Evolutionary conservation across 441 rosid species (phyloP).

Genomic region (Pelargonium australe): DNA sequence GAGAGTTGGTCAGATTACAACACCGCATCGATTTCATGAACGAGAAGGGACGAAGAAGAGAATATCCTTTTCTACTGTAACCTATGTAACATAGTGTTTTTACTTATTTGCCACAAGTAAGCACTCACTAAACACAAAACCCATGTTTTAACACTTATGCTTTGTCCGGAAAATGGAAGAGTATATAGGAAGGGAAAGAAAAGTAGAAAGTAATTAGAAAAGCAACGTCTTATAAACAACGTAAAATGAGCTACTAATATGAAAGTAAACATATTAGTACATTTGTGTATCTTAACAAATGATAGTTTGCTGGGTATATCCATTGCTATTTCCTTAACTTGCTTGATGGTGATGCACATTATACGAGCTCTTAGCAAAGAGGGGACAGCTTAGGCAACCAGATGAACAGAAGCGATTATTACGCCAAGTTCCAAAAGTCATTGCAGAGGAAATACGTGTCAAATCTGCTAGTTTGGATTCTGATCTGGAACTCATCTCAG

Average conservation of each 20-base stretch:
- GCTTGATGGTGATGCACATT: conserved; percentile 21
- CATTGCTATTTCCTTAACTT: conserved; percentile 23
- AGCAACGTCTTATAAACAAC: too few relatives aligned
- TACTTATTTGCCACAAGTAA: neutral
- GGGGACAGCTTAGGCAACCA: conserved; percentile 40
- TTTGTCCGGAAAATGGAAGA: too few relatives aligned
- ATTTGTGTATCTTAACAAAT: conserved; percentile 1
- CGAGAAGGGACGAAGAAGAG: conserved; percentile 52
- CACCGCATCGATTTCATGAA: conserved; percentile 36
- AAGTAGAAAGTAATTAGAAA: too few relatives aligned
- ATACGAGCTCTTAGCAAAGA: conserved; percentile 28
- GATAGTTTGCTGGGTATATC: neutral
- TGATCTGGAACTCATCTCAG: neutral
- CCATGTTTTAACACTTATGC: too few relatives aligned
- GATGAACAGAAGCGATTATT: conserved; percentile 31
- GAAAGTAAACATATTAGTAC: too few relatives aligned
- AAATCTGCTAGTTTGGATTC: conserved; percentile 11
- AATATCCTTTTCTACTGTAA: conserved; percentile 44
- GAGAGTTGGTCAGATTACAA: conserved; percentile 37
- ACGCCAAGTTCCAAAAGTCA: conserved; percentile 30
- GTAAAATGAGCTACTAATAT: too few relatives aligned
- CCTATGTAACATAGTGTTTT: neutral
- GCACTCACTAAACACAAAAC: neutral
- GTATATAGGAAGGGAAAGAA: too few relatives aligned
- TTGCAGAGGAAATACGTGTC: conserved; percentile 25